A percentile compares a stretch with the other conserved stretches of the same genome.
Conservation (phyloP, 371 early-diverging fungal species). For the Mucor racemosus region DNA sequence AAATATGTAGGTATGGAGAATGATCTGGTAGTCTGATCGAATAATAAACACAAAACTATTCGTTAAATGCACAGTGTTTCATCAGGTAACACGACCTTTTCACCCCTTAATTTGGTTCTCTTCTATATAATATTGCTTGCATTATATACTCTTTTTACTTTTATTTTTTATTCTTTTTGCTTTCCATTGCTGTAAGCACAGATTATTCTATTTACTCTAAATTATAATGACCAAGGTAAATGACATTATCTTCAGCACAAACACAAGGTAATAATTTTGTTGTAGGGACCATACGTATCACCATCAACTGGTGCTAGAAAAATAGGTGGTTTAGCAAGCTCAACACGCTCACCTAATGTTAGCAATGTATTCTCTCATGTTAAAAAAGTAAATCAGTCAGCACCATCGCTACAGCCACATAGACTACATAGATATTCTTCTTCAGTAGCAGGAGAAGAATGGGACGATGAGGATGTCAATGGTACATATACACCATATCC, state of each 20-base stretch:
- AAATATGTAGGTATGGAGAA: too few species aligned
- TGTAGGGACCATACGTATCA: slow-evolving; percentile 31
- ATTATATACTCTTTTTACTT: too few species aligned
- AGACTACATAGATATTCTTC: slow-evolving; percentile 15
- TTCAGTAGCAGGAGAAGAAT: slow-evolving; percentile 16
- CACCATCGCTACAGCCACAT: slow-evolving; percentile 5
- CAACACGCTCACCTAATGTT: slow-evolving; percentile 34
- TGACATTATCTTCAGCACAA: not conserved
- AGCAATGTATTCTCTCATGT: slow-evolving; percentile 34
- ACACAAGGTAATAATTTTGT: not conserved
- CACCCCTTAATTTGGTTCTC: too few species aligned
- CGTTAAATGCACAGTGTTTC: too few species aligned
- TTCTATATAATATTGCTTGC: too few species aligned
- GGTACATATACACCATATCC: slow-evolving; percentile 12
- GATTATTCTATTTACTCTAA: not conserved
- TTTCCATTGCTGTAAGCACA: too few species aligned
- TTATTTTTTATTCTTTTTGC: too few species aligned
- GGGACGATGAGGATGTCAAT: slow-evolving; percentile 20
- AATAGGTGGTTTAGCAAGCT: slow-evolving; percentile 17
- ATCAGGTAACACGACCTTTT: too few species aligned
- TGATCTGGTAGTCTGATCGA: too few species aligned
- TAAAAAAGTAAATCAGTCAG: not conserved
- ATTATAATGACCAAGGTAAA: not conserved
- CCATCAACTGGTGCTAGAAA: slow-evolving; percentile 36
- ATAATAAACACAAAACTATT: too few species aligned